phyloP scores from a whole-genome alignment of 495 filamentous ascomycete genomes.

The Astrothelium subdiscretum region DNA sequence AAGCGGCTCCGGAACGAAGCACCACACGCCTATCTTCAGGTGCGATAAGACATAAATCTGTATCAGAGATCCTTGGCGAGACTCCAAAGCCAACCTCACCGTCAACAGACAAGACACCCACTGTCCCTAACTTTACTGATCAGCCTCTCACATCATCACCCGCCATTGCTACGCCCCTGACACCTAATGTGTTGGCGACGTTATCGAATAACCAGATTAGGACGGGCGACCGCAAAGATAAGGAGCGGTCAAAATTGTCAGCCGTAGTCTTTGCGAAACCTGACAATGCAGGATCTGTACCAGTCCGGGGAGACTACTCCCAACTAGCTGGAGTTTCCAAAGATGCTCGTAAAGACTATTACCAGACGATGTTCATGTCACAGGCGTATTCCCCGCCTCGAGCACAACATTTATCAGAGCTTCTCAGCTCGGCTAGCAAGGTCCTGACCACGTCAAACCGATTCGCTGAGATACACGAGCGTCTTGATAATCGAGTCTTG shows the following conservation, averaged over 20 bases:
- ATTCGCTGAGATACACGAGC: constrained; percentile 63
- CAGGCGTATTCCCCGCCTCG: constrained; percentile 50
- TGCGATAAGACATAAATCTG: constrained; percentile 58
- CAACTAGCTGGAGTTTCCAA: constrained; percentile 22
- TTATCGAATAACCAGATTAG: not conserved
- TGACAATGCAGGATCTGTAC: constrained; percentile 4
- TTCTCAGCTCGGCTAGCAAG: constrained; percentile 67
- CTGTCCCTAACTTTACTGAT: not conserved
- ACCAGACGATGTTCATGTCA: constrained; percentile 64
- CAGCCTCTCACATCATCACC: not conserved
- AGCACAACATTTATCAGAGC: constrained; percentile 51
- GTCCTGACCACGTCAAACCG: constrained; percentile 70
- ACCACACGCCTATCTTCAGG: constrained; percentile 55
- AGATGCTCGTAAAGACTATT: constrained; percentile 58
- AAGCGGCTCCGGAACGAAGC: constrained; percentile 40
- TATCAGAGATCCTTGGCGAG: constrained; percentile 61
- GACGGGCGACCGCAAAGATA: constrained; percentile 1
- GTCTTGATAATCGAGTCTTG: constrained; percentile 71
- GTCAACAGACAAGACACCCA: not conserved
- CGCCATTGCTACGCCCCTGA: not conserved
- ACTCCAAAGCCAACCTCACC: constrained; percentile 35
- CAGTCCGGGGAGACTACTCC: not conserved
- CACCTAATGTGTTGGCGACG: not conserved
- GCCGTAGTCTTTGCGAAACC: constrained; percentile 73
- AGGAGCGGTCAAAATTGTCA: constrained; percentile 27